Evolutionary conservation across 495 filamentous ascomycete species (phyloP).

Genomic region (Chlorociboria aeruginascens): DNA sequence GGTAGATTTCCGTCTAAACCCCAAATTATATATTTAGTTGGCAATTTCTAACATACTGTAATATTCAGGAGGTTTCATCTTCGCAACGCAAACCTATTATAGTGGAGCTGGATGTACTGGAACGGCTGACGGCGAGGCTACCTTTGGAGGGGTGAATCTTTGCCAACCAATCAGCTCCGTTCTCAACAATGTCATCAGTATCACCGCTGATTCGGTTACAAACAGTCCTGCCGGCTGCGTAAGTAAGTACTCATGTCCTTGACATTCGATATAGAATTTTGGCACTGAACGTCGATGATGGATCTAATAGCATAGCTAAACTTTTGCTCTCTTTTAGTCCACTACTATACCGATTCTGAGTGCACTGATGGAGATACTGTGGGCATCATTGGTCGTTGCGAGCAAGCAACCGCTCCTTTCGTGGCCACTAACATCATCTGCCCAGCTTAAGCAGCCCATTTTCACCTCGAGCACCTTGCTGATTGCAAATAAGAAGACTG

Average conservation of each 20-base stretch:
- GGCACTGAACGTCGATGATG: background rate
- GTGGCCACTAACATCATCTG: too few relatives aligned
- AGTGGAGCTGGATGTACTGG: background rate
- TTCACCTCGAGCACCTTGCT: too few relatives aligned
- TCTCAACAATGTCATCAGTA: background rate
- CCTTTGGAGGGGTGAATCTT: background rate
- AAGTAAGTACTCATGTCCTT: background rate
- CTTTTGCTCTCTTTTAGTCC: background rate
- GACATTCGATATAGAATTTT: background rate
- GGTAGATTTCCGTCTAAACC: background rate
- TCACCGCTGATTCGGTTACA: background rate
- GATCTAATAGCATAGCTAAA: background rate
- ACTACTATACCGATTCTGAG: background rate
- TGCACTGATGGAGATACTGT: slow-evolving; percentile 1
- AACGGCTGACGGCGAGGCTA: background rate
- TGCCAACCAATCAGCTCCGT: slow-evolving; percentile 1
- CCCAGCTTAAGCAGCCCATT: too few relatives aligned
- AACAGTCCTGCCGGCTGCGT: background rate
- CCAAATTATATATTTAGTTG: background rate
- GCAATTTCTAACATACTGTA: background rate
- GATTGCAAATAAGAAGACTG: too few relatives aligned
- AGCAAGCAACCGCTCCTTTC: too few relatives aligned
- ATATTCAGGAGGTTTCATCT: background rate
- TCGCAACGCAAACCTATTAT: background rate
- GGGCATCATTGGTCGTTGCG: background rate